Evolutionary conservation across 1,284 basidiomycete genomes (phyloP).

Genomic region (Cutaneotrichosporon curvatum): DNA sequence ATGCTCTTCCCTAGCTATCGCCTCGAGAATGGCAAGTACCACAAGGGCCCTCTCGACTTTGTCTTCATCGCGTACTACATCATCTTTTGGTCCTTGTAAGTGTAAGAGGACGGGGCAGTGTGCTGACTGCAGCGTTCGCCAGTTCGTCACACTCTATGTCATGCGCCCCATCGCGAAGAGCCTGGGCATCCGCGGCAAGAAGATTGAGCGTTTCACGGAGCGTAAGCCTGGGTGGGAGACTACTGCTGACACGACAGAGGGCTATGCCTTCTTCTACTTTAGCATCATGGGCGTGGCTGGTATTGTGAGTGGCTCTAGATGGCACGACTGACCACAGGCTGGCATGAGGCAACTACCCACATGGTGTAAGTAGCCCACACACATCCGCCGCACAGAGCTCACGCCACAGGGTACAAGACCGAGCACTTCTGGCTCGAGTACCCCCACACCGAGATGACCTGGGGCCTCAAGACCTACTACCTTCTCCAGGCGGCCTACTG

Average conservation of each 20-base stretch:
- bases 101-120: not conserved
- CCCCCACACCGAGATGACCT: conserved; percentile 81
- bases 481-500: conserved; percentile 85
- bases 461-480: conserved; percentile 84
- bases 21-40: conserved; percentile 56
- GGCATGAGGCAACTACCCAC: conserved; percentile 83
- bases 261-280: conserved; percentile 79
- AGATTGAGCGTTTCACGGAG: conserved; percentile 78
- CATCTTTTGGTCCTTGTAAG: conserved; percentile 76
- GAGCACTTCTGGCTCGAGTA: conserved; percentile 79
- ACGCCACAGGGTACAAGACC: conserved; percentile 78
- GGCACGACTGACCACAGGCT: conserved; percentile 48
- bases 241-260: conserved; percentile 47
- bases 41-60: conserved; percentile 71
- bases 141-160: conserved; percentile 63
- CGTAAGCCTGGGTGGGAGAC: conserved; percentile 40
- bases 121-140: conserved; percentile 54
- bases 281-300: conserved; percentile 64
- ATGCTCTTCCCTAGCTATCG: conserved; percentile 71
- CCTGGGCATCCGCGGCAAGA: conserved; percentile 60
- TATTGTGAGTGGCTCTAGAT: conserved; percentile 53
- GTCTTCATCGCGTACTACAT: conserved; percentile 79
- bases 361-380: too few relatives aligned
- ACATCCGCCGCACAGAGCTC: conserved; percentile 21
- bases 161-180: conserved; percentile 63